Base-by-base conservation (phyloP, 2,329 filamentous ascomycete species). In the Epichloe aotearoae region DNA sequence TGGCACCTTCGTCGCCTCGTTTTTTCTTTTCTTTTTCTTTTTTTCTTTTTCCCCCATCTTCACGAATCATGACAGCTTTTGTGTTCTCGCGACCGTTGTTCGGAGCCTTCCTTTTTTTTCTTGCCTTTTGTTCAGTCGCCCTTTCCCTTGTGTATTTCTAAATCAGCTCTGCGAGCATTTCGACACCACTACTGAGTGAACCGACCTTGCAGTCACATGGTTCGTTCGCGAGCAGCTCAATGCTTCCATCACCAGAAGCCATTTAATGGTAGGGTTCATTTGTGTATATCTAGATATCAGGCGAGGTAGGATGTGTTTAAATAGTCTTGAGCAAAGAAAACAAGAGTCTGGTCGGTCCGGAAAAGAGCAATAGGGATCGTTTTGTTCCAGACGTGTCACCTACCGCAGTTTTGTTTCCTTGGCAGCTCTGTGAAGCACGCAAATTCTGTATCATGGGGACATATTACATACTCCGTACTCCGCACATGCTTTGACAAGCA, bases 281-380 rank as follows among this genome's bases (percentile, higher is more conserved):
- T 44, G 17, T 49, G 40, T 44, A 49, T 26, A 30, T 30, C 12
- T 30, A 49, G 47, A 38, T 44, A 34, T 44, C 33, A 49, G 47
- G 47, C 19, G 47, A 38, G 17, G 12, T 26, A 26, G 40, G 40
- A 42, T 42, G 40, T 19, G 17, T 41, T 17, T 23, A 19, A 39
- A 39, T 38, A 15, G 14, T 38, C 36, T 38, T 38, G 26, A 10
- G 26, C 36, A n/a, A 15, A 14, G 12, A n/a, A 38, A 38, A 5
- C 36, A 38, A 38, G 12, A 14, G n/a, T 8, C 12, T 38, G 36
- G 36, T 38, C n/a, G n/a, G 36, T 38, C 7, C n/a, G 36, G 39
- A 7, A 12, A 19, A 26, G 40, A 23, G 19, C 8, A 42, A 20
- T 12, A 4, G 10, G 39, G 19, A 5, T 41, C 11, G 7, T 20